Evolutionary conservation across 2,329 filamentous ascomycete species (phyloP).

Genomic region (Zasmidium citrigriseum): DNA sequence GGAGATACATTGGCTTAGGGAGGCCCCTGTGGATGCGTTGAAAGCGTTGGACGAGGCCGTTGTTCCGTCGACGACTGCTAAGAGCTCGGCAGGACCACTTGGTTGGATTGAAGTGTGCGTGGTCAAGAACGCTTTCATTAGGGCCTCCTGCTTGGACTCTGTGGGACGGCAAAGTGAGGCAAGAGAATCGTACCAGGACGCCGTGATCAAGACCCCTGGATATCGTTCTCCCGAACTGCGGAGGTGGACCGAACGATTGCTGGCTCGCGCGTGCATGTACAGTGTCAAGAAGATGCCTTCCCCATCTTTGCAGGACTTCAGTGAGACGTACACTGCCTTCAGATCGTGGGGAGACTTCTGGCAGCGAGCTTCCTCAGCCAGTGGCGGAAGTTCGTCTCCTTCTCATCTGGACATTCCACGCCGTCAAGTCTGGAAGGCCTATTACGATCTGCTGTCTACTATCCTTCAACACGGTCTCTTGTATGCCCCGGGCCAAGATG

Average conservation of each 20-base stretch:
- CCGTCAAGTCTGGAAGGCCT: slow-evolving; percentile 77
- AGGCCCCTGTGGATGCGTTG: slow-evolving; percentile 59
- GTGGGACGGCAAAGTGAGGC: slow-evolving; percentile 25
- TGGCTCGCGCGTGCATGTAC: slow-evolving; percentile 33
- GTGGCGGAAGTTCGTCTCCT: slow-evolving; percentile 35
- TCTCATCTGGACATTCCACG: slow-evolving; percentile 42
- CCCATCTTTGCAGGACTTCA: slow-evolving; percentile 21
- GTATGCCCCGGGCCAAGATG: slow-evolving; percentile 41
- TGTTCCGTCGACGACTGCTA: neutral
- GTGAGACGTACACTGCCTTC: slow-evolving; percentile 42
- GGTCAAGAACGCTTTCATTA: slow-evolving; percentile 33
- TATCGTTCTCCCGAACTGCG: slow-evolving; percentile 32
- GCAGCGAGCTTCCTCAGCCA: slow-evolving; percentile 35
- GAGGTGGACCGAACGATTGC: slow-evolving; percentile 35
- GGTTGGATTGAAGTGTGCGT: slow-evolving; percentile 81
- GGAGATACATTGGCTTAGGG: slow-evolving; percentile 81
- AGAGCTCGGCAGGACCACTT: slow-evolving; percentile 17
- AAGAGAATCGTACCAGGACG: slow-evolving; percentile 23
- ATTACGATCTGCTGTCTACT: slow-evolving; percentile 77
- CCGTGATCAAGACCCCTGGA: slow-evolving; percentile 27
- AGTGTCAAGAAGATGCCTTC: slow-evolving; percentile 25
- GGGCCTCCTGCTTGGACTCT: slow-evolving; percentile 30
- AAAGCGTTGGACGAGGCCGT: slow-evolving; percentile 44
- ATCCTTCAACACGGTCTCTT: slow-evolving; percentile 68
- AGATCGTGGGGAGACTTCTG: slow-evolving; percentile 71